Conservation (phyloP, 345 rosid species). For the Ceriops tagal region DNA sequence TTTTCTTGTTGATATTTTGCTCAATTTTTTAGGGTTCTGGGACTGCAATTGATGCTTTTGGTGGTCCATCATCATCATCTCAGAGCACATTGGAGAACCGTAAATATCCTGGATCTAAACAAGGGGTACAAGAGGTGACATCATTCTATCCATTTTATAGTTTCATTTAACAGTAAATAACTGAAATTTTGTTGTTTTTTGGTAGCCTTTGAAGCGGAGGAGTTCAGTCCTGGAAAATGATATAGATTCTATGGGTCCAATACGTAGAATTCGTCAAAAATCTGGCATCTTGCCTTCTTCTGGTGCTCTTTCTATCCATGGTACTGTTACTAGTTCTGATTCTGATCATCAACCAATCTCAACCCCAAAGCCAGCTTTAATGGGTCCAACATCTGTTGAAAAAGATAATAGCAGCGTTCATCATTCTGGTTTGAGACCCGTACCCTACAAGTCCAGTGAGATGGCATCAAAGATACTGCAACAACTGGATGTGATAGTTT, state of each 20-base stretch:
- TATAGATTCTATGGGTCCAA: conserved; percentile 73
- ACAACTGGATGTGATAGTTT: conserved; percentile 62
- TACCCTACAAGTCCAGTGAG: conserved; percentile 72
- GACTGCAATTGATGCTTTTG: conserved; percentile 28
- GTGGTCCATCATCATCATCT: conserved; percentile 41
- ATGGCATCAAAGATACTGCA: conserved; percentile 76
- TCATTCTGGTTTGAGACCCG: conserved; percentile 43
- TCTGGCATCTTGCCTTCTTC: conserved; percentile 53
- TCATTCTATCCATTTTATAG: background rate
- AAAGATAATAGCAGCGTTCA: conserved; percentile 35
- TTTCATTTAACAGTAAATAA: background rate
- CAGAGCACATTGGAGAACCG: conserved; percentile 28
- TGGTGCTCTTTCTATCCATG: conserved; percentile 25
- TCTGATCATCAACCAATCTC: conserved; percentile 27
- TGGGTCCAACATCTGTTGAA: conserved; percentile 28
- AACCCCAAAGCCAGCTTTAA: conserved; percentile 25
- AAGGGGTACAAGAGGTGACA: conserved; percentile 37
- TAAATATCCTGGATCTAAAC: conserved; percentile 54
- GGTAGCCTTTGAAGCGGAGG: conserved; percentile 72
- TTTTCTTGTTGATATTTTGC: background rate
- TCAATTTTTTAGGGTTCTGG: conserved; percentile 39
- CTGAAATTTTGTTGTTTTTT: background rate
- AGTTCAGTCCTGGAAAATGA: conserved; percentile 76
- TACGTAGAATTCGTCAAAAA: conserved; percentile 89
- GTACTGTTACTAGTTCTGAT: conserved; percentile 29